phyloP scores from a whole-genome alignment of 139 green algal genomes.

The Chlamydomonas schloesseri region DNA sequence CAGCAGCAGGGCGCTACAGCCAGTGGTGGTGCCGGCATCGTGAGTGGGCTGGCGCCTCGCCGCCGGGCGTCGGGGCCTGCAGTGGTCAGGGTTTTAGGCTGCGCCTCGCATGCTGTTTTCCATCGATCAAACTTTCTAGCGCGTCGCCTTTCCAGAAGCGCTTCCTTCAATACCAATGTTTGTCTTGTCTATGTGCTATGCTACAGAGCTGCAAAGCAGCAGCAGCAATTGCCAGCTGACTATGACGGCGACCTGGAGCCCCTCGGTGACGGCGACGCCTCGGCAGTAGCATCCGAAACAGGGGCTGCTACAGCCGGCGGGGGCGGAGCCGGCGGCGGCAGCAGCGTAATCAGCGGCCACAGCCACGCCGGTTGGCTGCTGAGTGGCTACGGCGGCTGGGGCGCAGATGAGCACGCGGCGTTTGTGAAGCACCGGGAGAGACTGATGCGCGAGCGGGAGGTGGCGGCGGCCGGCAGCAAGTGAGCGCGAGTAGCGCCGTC shows the following conservation, averaged over 20 bases:
- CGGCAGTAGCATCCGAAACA: too few relatives aligned
- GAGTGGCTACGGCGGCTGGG: conserved; percentile 36
- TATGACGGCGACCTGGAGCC: too few relatives aligned
- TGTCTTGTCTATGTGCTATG: too few relatives aligned
- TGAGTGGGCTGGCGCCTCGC: neutral
- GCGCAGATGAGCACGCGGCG: conserved; percentile 39
- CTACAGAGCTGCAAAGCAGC: neutral
- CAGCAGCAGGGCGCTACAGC: neutral
- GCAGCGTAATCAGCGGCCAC: too few relatives aligned
- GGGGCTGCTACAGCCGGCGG: neutral
- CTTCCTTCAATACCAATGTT: too few relatives aligned
- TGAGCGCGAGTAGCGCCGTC: neutral
- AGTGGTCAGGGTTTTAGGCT: too few relatives aligned
- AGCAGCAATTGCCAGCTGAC: neutral
- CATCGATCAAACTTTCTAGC: too few relatives aligned
- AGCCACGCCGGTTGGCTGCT: neutral
- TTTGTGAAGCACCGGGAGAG: conserved; percentile 42
- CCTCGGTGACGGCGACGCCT: too few relatives aligned
- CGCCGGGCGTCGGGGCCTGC: too few relatives aligned
- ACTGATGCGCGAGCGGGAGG: conserved; percentile 39
- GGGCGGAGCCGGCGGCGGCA: too few relatives aligned
- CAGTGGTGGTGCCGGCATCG: neutral
- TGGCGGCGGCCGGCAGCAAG: neutral
- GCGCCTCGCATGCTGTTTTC: too few relatives aligned
- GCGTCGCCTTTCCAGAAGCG: too few relatives aligned